Base-by-base conservation (phyloP, 495 filamentous ascomycete species). In the Letharia columbiana region DNA sequence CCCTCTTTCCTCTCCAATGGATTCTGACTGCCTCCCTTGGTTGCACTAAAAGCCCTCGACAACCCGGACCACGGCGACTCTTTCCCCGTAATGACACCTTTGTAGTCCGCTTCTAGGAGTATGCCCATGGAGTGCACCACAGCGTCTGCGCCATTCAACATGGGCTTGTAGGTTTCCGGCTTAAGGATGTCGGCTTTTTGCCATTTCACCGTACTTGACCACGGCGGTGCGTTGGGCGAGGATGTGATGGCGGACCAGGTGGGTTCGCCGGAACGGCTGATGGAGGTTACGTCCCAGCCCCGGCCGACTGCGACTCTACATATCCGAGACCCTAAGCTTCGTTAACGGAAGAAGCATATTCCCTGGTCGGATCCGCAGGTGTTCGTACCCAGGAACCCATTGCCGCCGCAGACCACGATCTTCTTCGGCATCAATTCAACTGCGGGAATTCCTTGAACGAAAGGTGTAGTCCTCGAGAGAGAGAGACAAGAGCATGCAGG, bases 31-130 rank as follows among this genome's bases (percentile, higher is more conserved):
- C 85, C 87, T 31, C 75, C 71, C 71, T 89, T 89, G 6, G 80
- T 82, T 8, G 81, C 73, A 64, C 86, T 82, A 70, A 97, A 98
- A 49, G 90, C 92, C 61, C 86, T 85, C 63, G 83, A 81, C 6
- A 98, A 76, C 0, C 91, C 92, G 1, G 85, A 75, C 62, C 93
- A 73, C 7, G 90, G 84, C 0, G 88, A 89, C 70, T 94, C 92
- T 59, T 82, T 83, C 23, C 94, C 95, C 62, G 83, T 85, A 49
- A 98, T 73, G 6, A 96, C 91, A 66, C 89, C 89, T 77, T 98
- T 98, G 81, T 98, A 98, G 76, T 98, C 94, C 11, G 93, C 92
- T 77, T 98, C 94, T 17, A 98, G 82, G n/a, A 98, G 81, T 62
- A 98, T 98, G 10, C 94, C 94, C 87, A 96, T 90, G 67, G 80